A percentile compares a stretch with the other conserved stretches of the same genome.
phyloP scores from a whole-genome alignment of 2,329 filamentous ascomycete species.

The Herpotrichia juniperi region DNA sequence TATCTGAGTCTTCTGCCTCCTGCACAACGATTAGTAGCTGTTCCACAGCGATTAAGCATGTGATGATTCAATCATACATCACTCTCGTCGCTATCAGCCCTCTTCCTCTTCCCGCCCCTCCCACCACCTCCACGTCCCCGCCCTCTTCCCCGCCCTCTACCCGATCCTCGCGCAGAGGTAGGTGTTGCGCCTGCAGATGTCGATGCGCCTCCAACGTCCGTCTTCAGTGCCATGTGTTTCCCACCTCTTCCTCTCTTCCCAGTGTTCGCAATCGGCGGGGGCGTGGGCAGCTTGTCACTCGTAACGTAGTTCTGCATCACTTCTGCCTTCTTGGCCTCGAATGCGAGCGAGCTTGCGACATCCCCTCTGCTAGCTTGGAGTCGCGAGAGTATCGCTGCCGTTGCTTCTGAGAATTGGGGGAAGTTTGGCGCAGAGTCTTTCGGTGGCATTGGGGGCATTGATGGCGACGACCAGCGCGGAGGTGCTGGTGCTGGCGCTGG shows the following conservation, averaged over 20 bases:
- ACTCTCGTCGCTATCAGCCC: conserved; percentile 44
- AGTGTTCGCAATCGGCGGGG: conserved; percentile 36
- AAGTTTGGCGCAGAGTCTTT: conserved; percentile 35
- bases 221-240: conserved; percentile 39
- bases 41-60: not conserved
- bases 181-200: conserved; percentile 29
- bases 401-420: conserved; percentile 45
- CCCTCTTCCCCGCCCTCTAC: conserved; percentile 45
- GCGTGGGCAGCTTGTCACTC: conserved; percentile 49
- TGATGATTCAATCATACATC: conserved; percentile 32
- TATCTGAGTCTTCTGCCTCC: conserved; percentile 47
- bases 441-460: conserved; percentile 1
- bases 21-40: conserved; percentile 18
- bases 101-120: conserved; percentile 47
- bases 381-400: conserved; percentile 49
- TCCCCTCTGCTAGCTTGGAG: conserved; percentile 42
- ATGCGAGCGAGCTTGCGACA: conserved; percentile 46
- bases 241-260: conserved; percentile 40
- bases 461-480: conserved; percentile 11
- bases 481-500: conserved; percentile 25
- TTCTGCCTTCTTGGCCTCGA: conserved; percentile 54
- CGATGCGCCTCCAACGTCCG: conserved; percentile 26
- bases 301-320: conserved; percentile 54
- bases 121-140: conserved; percentile 40
- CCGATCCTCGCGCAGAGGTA: conserved; percentile 41